Percentiles rank a stretch among this genome's conserved stretches.
These are phyloP conservation scores for Rhodotorula sp. DNA, from an alignment of 1,284 basidiomycete species.

Conservation along the genomic window DNA sequence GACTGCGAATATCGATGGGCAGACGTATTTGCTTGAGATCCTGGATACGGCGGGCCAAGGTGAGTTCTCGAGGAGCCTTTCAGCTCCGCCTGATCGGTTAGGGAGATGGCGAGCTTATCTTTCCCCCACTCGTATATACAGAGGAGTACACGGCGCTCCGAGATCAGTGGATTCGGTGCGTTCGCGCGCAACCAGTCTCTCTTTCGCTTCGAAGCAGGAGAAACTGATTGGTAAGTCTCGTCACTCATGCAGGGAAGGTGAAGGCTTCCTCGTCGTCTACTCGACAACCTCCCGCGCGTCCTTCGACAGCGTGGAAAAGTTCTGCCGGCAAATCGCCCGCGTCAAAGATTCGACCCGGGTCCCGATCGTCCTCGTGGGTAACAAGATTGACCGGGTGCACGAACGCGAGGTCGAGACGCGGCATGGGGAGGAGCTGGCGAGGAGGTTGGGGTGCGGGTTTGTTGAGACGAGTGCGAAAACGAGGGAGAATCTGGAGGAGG, in stretches of 20 bases:
- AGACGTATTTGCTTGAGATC: constrained; percentile 52
- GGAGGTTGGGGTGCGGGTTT: constrained; percentile 49
- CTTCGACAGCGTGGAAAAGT: constrained; percentile 50
- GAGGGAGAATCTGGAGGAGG: constrained; percentile 49
- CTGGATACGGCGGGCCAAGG: constrained; percentile 47
- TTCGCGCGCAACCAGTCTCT: background rate
- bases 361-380: constrained; percentile 51
- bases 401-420: constrained; percentile 49
- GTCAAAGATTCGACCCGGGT: constrained; percentile 49
- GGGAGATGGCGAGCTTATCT: background rate
- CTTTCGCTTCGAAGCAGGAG: too few relatives aligned
- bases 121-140: background rate
- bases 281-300: constrained; percentile 51
- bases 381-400: constrained; percentile 51
- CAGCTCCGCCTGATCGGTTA: too few relatives aligned
- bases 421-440: constrained; percentile 48
- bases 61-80: background rate
- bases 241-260: constrained; percentile 46
- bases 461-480: constrained; percentile 52
- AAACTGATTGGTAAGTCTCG: background rate
- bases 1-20: constrained; percentile 51
- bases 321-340: constrained; percentile 49
- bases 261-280: constrained; percentile 52
- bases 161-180: constrained; percentile 51
- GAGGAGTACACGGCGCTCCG: constrained; percentile 52